Conservation (phyloP, 768 basidiomycete species). For the Kwoniella shandongensis region DNA sequence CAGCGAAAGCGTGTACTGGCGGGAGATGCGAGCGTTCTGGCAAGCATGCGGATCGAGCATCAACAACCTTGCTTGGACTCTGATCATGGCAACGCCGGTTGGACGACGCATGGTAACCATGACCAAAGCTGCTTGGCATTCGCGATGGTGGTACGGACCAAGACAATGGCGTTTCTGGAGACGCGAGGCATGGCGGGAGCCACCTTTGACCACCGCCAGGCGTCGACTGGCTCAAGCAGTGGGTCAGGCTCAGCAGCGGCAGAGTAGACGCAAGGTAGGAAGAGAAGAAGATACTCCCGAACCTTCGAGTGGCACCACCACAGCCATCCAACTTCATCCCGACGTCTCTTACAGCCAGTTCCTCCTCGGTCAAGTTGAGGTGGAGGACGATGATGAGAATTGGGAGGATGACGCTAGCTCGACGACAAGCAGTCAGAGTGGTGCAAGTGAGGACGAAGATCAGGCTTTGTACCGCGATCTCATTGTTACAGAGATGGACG, state of each 20-base stretch:
- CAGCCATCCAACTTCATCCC: conserved; percentile 11
- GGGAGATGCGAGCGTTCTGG: conserved; percentile 34
- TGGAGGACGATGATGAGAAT: conserved; percentile 44
- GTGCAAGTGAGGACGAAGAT: conserved; percentile 16
- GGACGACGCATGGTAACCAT: conserved; percentile 18
- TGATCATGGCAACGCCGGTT: conserved; percentile 27
- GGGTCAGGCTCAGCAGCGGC: conserved; percentile 1
- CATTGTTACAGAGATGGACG: conserved; percentile 6
- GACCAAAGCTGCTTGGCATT: conserved; percentile 8
- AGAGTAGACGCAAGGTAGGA: neutral
- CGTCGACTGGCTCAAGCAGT: conserved; percentile 5
- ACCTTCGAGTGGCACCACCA: conserved; percentile 9
- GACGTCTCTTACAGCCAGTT: conserved; percentile 23
- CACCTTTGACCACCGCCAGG: conserved; percentile 14
- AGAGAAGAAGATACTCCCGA: neutral
- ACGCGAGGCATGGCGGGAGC: conserved; percentile 35
- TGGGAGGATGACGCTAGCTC: conserved; percentile 34
- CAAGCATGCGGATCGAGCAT: conserved; percentile 8
- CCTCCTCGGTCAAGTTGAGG: conserved; percentile 34
- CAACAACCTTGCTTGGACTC: conserved; percentile 13
- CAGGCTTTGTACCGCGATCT: conserved; percentile 33
- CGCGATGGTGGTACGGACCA: conserved; percentile 48
- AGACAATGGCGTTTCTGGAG: conserved; percentile 42
- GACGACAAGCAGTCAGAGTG: conserved; percentile 7
- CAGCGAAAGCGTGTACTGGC: conserved; percentile 27